Evolutionary conservation across 2,329 filamentous ascomycete genomes (phyloP).

Genomic region (Epichloe brachyelytri): DNA sequence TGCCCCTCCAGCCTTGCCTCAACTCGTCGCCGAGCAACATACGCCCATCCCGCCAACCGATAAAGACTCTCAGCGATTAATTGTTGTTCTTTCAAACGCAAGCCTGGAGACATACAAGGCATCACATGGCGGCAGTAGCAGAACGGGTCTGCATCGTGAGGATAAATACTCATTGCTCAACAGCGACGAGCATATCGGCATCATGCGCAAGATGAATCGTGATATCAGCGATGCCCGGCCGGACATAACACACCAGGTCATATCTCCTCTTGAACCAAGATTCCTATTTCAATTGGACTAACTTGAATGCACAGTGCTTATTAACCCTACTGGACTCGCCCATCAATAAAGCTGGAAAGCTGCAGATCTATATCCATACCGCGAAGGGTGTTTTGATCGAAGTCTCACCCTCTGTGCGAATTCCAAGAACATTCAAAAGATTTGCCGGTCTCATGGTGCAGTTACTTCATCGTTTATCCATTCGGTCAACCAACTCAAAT

Average conservation of each 20-base stretch:
- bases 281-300: conserved; percentile 24
- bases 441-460: conserved; percentile 99
- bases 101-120: conserved; percentile 97
- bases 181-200: conserved; percentile 96
- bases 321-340: conserved; percentile 94
- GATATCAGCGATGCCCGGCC: conserved; percentile 96
- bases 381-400: conserved; percentile 95
- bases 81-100: conserved; percentile 93
- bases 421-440: conserved; percentile 95
- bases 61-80: conserved; percentile 81
- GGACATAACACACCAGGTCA: conserved; percentile 95
- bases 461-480: conserved; percentile 86
- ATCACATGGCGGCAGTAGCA: conserved; percentile 56
- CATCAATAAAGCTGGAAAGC: conserved; percentile 93
- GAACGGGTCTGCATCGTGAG: conserved; percentile 55
- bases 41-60: conserved; percentile 71
- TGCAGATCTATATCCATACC: conserved; percentile 98
- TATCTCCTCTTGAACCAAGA: conserved; percentile 7
- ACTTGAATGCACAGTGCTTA: conserved; percentile 56
- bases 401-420: conserved; percentile 94
- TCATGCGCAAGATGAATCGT: conserved; percentile 98
- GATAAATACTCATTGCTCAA: conserved; percentile 97
- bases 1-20: conserved; percentile 84
- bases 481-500: conserved; percentile 90
- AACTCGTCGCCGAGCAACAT: conserved; percentile 88